phyloP scores from a whole-genome alignment of 2,329 filamentous ascomycete species.

The Cytospora piceae region DNA sequence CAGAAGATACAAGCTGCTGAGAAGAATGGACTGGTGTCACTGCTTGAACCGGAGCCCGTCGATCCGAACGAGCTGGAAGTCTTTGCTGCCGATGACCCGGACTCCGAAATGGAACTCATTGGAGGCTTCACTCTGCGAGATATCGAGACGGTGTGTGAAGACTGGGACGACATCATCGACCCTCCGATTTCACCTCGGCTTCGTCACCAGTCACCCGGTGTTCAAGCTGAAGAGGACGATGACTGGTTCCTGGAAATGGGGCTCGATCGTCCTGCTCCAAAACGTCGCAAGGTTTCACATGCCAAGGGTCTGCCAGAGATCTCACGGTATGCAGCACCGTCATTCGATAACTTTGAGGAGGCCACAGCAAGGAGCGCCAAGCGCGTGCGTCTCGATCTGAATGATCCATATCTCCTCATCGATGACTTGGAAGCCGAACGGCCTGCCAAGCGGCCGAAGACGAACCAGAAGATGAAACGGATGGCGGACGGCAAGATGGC shows the following conservation, averaged over 20 bases:
- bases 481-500: constrained; percentile 71
- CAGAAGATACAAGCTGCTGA: constrained; percentile 59
- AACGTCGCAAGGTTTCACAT: constrained; percentile 65
- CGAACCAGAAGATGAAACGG: constrained; percentile 63
- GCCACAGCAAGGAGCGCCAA: constrained; percentile 75
- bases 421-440: constrained; percentile 73
- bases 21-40: constrained; percentile 51
- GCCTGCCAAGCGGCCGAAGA: constrained; percentile 61
- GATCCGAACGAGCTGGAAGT: constrained; percentile 51
- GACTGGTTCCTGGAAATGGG: constrained; percentile 68
- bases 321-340: constrained; percentile 65
- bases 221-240: constrained; percentile 55
- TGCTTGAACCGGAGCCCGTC: constrained; percentile 44
- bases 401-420: constrained; percentile 84
- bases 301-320: constrained; percentile 58
- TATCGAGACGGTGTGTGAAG: constrained; percentile 81
- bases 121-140: constrained; percentile 79
- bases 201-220: constrained; percentile 26
- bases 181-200: constrained; percentile 41
- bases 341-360: constrained; percentile 79
- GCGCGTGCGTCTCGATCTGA: constrained; percentile 81
- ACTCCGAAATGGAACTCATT: constrained; percentile 65
- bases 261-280: constrained; percentile 55
- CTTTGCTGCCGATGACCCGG: constrained; percentile 47
- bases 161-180: constrained; percentile 74